Evolutionary conservation across 148 eudicot species (phyloP), one percentile per base, ranked within the genome.

Genomic region (Heliosperma pusillum): DNA sequence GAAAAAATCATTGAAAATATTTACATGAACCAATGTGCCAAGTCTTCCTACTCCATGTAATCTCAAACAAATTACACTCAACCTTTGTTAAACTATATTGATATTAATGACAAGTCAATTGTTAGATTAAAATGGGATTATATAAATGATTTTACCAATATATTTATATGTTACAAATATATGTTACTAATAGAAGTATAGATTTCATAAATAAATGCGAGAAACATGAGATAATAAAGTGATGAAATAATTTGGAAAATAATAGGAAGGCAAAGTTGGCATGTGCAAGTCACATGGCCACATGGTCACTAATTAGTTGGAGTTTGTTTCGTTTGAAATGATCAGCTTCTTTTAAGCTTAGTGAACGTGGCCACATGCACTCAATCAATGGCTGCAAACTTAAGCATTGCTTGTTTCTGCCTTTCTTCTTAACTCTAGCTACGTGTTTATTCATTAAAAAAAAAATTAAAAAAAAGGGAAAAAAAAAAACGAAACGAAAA

Each of bases 271-370:
- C 66, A 78, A 73, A 45, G 19, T 50, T 59, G 73, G 73, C 81
- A 79, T 79, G 73, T 79, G 81, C 68, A 3, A 15, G 25, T 57
- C 81, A 79, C 81, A 79, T 79, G 81, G n/a, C n/a, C n/a, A n/a
- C n/a, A n/a, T n/a, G n/a, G 72, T 50, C 15, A 26, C 42, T 66
- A 57, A 73, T 73, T 72, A 78, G 68, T 78, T 71, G 42, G 42
- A 30, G 71, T 42, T 3, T 65, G 64, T 50, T 77, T 47, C 42
- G 71, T 50, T 36, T 78, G 20, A 66, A 65, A 57, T n/a, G 11
- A 42, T 73, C 74, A 79, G 77, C 81, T 67, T 30, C 72, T 57
- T 79, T 73, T 52, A 57, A 29, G 81, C 73, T 58, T 66, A 58
- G 7, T 20, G 52, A 79, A 79, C 81, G 72, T 79, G 81, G 33